Evolutionary conservation across 345 rosid species (phyloP), one percentile per base, ranked within the genome.

Genomic region (Bruguiera sexangula): DNA sequence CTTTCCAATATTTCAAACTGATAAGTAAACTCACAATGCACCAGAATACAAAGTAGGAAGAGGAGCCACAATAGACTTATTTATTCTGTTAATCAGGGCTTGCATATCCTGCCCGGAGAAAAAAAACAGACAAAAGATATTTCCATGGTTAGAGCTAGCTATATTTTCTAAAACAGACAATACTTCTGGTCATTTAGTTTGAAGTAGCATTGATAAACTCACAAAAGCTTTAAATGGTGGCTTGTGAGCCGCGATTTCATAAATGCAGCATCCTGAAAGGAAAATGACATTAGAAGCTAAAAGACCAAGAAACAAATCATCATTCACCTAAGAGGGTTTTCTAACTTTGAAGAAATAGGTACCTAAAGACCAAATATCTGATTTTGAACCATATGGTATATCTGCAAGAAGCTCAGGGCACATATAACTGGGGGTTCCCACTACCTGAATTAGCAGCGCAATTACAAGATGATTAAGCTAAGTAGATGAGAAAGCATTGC

Each of bases 371-470:
- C 97, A 95, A 65, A 95, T 88, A 74, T 95, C 99, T 19, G 97
- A 92, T 77, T 95, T 95, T 52, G 96, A 85, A 71, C 99, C 99
- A 20, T 95, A 95, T 26, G 99, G 99, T 75, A 95, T 92, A 80
- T 95, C 97, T 68, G 97, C 99, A 77, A 95, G 96, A 66, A 95
- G 92, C 84, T 95, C 99, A 2, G 99, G 99, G 73, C 99, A 95
- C 99, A 95, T 95, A 82, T 95, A 92, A 78, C 98, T 95, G 57
- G 99, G 99, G 59, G 99, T 95, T 81, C 99, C 99, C 81, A 95
- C 99, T 56, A 95, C 99, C 99, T 52, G 77, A 52, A 37, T 60
- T 60, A 69, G 48, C 37, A 67, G 62, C 52, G 72, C 63, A 70
- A 65, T 54, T 20, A 13, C 16, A 36, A 62, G 37, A 57, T 57